Evolutionary conservation across 805 yeast genomes (phyloP), one percentile per base, ranked within the genome.

Genomic region (Yarrowia sp.): DNA sequence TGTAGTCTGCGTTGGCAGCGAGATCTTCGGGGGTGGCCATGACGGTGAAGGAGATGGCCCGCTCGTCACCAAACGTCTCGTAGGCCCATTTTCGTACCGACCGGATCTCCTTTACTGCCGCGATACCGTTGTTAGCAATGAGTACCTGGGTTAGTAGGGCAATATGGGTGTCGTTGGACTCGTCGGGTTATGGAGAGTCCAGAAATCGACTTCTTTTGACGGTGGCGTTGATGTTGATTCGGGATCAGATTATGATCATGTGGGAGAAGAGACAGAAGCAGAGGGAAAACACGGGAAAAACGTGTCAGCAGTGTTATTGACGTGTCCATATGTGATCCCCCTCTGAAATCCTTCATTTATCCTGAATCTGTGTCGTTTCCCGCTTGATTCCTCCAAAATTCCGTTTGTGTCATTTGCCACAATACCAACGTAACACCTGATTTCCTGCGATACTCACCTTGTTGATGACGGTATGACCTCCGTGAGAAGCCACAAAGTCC

Each of bases 11-110:
- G 75, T 96, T 96, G 71, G 98, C 97, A 74, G 86, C 92, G 74
- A 95, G 82, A 82, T 95, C 99, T 79, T 95, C 99, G n/a, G 99
- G 99, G 22, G 99, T 95, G 70, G 99, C 98, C 99, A 95, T 95
- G 50, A 91, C 98, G 43, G 94, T 95, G 77, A 95, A 96, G 74
- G 91, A 91, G 72, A 95, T 90, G 69, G 97, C 92, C 77, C 90
- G 86, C 79, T 95, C 98, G 77, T 96, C 89, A 72, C 97, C 97
- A 81, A 95, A 95, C n/a, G 98, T 92, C 79, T 95, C 98, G 80
- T 95, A 95, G 35, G 99, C 93, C 99, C 99, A 95, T 84, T 94
- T 95, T 81, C 99, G 87, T 53, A 95, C 93, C 10, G 97, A 91
- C 75, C 99, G 86, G 78, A 95, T 96, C 82, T 95, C 98, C 79